Conservation (phyloP, 129 eudicot genomes). For the Cynara cardunculus region DNA sequence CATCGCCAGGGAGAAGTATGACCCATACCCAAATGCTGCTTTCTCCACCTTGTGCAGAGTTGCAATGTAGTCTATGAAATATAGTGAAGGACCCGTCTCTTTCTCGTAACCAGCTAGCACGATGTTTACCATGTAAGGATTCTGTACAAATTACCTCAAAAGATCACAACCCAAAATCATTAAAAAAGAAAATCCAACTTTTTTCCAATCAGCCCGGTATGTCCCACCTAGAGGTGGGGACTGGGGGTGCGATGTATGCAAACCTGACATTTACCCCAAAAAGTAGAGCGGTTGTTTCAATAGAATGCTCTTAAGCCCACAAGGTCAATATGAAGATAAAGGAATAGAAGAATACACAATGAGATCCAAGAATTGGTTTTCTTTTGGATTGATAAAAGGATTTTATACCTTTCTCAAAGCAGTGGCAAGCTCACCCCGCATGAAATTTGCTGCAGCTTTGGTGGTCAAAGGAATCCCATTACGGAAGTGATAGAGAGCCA, state of each 20-base stretch:
- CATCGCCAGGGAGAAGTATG: constrained; percentile 77
- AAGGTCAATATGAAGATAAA: no score
- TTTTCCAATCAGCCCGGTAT: neutral
- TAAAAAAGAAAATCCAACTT: neutral
- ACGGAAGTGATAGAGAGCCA: constrained; percentile 73
- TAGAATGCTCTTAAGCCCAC: neutral
- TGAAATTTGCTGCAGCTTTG: constrained; percentile 72
- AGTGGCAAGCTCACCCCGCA: constrained; percentile 83
- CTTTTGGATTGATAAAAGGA: neutral
- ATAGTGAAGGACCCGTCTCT: constrained; percentile 71
- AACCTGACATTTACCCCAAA: neutral
- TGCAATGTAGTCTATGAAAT: constrained; percentile 78
- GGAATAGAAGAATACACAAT: neutral
- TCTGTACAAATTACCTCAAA: constrained; percentile 38
- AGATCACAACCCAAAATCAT: neutral
- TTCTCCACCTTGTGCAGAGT: constrained; percentile 76
- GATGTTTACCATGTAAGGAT: constrained; percentile 67
- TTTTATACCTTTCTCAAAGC: constrained; percentile 69
- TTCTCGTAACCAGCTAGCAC: constrained; percentile 74
- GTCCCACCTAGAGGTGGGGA: neutral
- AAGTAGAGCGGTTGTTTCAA: neutral
- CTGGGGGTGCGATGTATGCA: no score
- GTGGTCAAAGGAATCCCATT: constrained; percentile 86
- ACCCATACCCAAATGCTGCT: constrained; percentile 81
- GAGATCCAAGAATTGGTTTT: neutral